phyloP scores from a whole-genome alignment of 2,329 filamentous ascomycete genomes.

The Cadophora sp. region DNA sequence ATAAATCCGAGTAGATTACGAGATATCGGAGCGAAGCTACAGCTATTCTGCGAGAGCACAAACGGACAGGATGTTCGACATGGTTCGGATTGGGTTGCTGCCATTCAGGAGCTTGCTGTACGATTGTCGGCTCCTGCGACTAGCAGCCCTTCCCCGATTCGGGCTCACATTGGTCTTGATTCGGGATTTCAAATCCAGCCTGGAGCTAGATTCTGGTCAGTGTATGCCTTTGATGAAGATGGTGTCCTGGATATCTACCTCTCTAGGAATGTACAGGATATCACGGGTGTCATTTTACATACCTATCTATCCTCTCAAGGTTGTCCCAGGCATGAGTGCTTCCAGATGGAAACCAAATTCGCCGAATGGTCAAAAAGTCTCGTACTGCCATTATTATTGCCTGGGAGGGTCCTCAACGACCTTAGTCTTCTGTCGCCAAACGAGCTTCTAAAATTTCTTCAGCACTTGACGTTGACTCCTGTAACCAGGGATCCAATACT shows the following conservation, averaged over 20 bases:
- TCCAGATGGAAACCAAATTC: constrained; percentile 50
- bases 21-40: constrained; percentile 37
- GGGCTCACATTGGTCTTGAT: constrained; percentile 48
- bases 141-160: constrained; percentile 44
- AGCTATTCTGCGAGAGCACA: constrained; percentile 24
- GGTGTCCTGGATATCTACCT: constrained; percentile 46
- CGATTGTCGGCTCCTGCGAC: constrained; percentile 25
- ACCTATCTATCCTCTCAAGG: constrained; percentile 53
- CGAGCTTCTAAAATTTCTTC: constrained; percentile 33
- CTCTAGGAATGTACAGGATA: constrained; percentile 52
- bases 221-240: constrained; percentile 44
- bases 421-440: constrained; percentile 50
- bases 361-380: constrained; percentile 47
- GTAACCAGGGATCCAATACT: constrained; percentile 24
- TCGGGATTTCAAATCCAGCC: constrained; percentile 49
- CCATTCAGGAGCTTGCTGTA: constrained; percentile 33
- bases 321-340: constrained; percentile 50
- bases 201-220: constrained; percentile 50
- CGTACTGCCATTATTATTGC: constrained; percentile 32
- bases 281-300: constrained; percentile 52
- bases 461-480: constrained; percentile 26
- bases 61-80: constrained; percentile 43
- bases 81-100: constrained; percentile 28
- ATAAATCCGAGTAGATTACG: constrained; percentile 31
- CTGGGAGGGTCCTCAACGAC: constrained; percentile 50